Base-by-base conservation (phyloP, 108 stramenopile genomes). In the Nannochloropsis granulata region DNA sequence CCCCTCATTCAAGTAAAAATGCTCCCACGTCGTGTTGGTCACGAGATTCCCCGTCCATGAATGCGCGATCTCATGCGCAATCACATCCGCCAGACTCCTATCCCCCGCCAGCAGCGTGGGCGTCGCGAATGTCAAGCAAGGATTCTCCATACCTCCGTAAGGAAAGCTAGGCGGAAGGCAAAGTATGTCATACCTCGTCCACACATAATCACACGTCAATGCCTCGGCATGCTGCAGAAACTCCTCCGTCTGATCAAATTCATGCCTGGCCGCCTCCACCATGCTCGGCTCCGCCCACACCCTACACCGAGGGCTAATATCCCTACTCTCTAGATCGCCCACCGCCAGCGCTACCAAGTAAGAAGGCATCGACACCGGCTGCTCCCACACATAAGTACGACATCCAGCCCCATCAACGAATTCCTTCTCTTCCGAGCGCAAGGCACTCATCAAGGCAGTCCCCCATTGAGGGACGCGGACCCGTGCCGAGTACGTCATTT, bases 1-100 rank as follows among this genome's bases (percentile, higher is more conserved):
- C 24, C 98, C 98, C 84, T 99, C 98, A 86, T 99, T 99, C 34
- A 99, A 44, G 8, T n/a, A 98, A 84, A 97, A 97, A 82, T 96
- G 92, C 71, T 90, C 91, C 92, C 96, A 97, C 23, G 94, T 96
- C 78, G 91, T 88, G 90, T 96, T 97, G 44, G 96, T 99, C 80
- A 98, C 95, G 12, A 98, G 85, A 89, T 99, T 99, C 12, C 98
- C 98, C 0, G 95, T 95, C 97, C 97, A 98, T 44, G 88, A 89
- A 86, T 94, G 95, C 23, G 92, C 91, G 88, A 93, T 91, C 83
- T 91, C 88, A 85, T 92, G 92, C 0, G 98, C 98, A 14, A 99
- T 94, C 13, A 98, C 97, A 84, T 95, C 96, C 2, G 96, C 97
- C n/a, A 99, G 88, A 34, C 93, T 93, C 12, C 92, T 86, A 90